These are phyloP conservation scores for Hevea brasiliensis DNA, from an alignment of 345 rosid species.

Conservation along the genomic window DNA sequence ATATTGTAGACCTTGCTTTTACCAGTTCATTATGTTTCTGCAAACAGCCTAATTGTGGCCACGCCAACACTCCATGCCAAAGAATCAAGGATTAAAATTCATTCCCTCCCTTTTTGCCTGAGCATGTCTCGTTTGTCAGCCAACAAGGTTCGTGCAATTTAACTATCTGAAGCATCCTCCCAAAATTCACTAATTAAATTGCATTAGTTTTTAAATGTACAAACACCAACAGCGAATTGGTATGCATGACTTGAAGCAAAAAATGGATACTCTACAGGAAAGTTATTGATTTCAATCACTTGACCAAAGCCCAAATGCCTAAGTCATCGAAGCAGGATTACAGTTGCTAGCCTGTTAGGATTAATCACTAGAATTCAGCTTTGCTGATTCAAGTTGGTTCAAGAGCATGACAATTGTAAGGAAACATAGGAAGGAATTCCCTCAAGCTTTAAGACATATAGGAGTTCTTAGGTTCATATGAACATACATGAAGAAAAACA, in stretches of 20 bases:
- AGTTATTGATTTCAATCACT: not conserved
- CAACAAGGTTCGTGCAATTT: not conserved
- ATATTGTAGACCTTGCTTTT: not conserved
- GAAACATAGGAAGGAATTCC: not conserved
- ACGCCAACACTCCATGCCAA: not conserved
- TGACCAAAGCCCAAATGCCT: not conserved
- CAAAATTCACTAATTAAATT: not conserved
- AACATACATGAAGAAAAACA: too few relatives aligned
- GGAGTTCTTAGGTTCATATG: not conserved
- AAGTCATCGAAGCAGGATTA: not conserved
- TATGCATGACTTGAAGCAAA: not conserved
- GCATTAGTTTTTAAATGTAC: not conserved
- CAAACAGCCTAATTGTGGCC: not conserved
- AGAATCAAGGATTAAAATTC: not conserved
- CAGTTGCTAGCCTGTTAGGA: not conserved
- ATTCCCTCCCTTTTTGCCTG: not conserved
- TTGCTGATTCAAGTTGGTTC: not conserved
- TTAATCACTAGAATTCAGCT: not conserved
- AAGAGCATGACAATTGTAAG: not conserved
- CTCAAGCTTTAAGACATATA: not conserved
- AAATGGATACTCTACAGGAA: not conserved
- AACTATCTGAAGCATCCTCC: not conserved
- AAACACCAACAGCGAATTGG: not conserved
- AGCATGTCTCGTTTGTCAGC: not conserved
- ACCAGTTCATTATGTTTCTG: not conserved